Evolutionary conservation across 345 rosid genomes (phyloP).

Genomic region (Ceriops decandra): DNA sequence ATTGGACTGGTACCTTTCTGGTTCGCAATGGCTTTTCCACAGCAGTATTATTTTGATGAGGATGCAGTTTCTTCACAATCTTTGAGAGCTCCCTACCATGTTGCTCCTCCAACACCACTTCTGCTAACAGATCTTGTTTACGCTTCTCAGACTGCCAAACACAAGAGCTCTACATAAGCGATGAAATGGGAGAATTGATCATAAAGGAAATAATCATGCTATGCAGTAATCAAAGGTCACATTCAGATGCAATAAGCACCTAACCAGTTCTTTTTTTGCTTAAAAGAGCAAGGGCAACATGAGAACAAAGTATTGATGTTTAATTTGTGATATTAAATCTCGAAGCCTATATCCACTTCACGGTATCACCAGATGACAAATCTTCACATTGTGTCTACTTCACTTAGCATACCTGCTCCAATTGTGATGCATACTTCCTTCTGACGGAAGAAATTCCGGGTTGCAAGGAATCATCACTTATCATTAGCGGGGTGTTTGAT

Average conservation of each 20-base stretch:
- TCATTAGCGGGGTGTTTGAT: conserved; percentile 37
- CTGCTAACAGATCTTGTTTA: conserved; percentile 61
- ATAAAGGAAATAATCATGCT: no score
- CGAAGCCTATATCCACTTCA: background rate
- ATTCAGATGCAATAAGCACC: no score
- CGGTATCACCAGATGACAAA: background rate
- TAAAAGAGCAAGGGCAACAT: no score
- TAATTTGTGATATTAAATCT: no score
- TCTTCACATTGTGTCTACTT: background rate
- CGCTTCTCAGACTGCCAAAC: conserved; percentile 66
- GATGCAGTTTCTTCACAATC: conserved; percentile 54
- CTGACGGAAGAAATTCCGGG: conserved; percentile 41
- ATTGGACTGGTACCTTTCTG: conserved; percentile 45
- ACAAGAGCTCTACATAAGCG: no score
- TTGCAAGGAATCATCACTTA: conserved; percentile 29
- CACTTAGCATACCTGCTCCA: conserved; percentile 51
- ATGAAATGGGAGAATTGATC: no score
- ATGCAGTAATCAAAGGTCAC: no score
- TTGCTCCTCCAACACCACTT: conserved; percentile 65
- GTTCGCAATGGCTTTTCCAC: conserved; percentile 39
- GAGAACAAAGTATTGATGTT: no score
- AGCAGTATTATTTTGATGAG: conserved; percentile 41
- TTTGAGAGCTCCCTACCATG: conserved; percentile 58
- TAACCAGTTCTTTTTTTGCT: no score
- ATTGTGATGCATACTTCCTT: conserved; percentile 47